Evolutionary conservation across 1,139 yeast species (phyloP).

Genomic region (Debaryomyces subglobosus): DNA sequence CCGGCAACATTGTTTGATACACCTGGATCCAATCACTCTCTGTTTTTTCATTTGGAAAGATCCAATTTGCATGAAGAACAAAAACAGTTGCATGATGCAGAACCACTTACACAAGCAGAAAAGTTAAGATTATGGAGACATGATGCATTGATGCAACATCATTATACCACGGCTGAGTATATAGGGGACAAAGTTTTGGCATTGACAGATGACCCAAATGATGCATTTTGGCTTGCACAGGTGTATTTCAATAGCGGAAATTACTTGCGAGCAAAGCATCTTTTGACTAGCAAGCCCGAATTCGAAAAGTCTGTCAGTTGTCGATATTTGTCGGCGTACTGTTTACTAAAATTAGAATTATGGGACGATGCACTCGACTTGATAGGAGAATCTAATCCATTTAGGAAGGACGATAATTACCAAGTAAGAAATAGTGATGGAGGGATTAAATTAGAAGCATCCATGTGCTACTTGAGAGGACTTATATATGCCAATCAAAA

Average conservation of each 20-base stretch:
- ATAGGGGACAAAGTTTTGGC: constrained; percentile 87
- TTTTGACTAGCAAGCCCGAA: constrained; percentile 48
- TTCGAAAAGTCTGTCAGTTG: constrained; percentile 64
- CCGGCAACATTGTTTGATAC: constrained; percentile 43
- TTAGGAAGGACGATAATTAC: constrained; percentile 43
- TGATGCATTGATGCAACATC: constrained; percentile 92
- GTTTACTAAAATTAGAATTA: constrained; percentile 69
- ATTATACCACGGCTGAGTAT: constrained; percentile 85
- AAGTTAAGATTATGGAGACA: constrained; percentile 90
- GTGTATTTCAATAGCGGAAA: constrained; percentile 77
- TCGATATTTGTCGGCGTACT: constrained; percentile 78
- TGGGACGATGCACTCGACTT: constrained; percentile 91
- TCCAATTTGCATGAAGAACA: constrained; percentile 18
- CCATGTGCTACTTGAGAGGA: constrained; percentile 86
- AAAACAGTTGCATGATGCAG: constrained; percentile 16
- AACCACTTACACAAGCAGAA: constrained; percentile 79
- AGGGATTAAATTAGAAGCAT: constrained; percentile 82
- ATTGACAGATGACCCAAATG: constrained; percentile 82
- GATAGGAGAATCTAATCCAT: constrained; percentile 84
- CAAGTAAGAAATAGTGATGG: constrained; percentile 60
- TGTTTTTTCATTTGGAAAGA: constrained; percentile 40
- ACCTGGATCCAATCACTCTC: constrained; percentile 45
- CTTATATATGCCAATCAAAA: constrained; percentile 80
- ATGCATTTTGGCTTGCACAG: constrained; percentile 96
- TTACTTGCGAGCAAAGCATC: constrained; percentile 75